These are phyloP conservation scores for Colletotrichum sp. DNA, from an alignment of 2,329 filamentous ascomycete genomes.

Conservation along the genomic window DNA sequence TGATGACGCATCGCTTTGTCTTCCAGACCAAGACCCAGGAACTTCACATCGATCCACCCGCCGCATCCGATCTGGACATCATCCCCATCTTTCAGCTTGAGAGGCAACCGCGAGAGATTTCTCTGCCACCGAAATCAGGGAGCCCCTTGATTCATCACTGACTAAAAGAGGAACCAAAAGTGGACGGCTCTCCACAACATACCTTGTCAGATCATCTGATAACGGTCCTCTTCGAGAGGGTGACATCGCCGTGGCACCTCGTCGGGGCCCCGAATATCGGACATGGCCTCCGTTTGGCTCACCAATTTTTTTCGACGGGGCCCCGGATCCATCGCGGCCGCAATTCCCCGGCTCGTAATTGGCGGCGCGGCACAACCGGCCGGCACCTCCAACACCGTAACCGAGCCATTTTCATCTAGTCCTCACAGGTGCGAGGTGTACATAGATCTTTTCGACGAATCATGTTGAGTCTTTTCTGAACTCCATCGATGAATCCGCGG, in stretches of 20 bases:
- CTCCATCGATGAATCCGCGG: background rate
- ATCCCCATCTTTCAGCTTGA: background rate
- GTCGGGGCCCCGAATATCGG: background rate
- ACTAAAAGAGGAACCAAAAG: background rate
- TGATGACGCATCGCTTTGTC: background rate
- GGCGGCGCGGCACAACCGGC: background rate
- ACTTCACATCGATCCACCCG: background rate
- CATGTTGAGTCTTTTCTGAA: conserved; percentile 7
- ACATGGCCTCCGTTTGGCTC: background rate
- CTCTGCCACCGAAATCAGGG: background rate
- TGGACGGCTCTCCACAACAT: background rate
- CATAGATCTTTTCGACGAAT: conserved; percentile 7
- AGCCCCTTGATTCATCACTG: background rate
- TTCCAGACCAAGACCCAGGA: background rate
- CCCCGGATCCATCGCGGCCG: background rate
- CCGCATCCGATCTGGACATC: background rate
- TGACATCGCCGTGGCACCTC: background rate
- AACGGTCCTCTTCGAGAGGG: background rate
- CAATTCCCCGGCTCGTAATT: background rate
- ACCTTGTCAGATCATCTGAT: conserved; percentile 21
- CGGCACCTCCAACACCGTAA: background rate
- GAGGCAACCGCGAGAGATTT: background rate
- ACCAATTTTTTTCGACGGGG: background rate
- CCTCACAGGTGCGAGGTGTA: background rate
- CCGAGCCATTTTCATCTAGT: background rate